phyloP scores from a whole-genome alignment of 2,329 filamentous ascomycete genomes.

The Metarhizium album region DNA sequence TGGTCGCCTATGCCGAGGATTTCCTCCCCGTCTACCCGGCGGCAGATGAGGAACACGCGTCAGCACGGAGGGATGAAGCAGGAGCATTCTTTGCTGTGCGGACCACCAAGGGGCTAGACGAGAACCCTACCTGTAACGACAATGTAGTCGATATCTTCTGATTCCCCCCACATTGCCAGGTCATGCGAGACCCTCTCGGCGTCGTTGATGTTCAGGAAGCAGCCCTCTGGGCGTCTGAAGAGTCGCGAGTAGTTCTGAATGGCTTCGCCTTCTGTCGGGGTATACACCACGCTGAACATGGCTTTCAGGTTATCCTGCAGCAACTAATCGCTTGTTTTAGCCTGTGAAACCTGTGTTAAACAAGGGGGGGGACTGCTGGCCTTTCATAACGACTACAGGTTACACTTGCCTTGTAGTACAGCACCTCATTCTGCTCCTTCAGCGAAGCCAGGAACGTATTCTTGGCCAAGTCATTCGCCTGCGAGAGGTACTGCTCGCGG shows the following conservation, averaged over 20 bases:
- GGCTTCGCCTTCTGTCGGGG: conserved; percentile 79
- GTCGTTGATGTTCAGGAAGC: conserved; percentile 67
- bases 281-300: conserved; percentile 88
- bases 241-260: conserved; percentile 74
- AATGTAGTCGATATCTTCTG: conserved; percentile 77
- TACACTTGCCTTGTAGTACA: conserved; percentile 62
- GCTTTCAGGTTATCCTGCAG: conserved; percentile 70
- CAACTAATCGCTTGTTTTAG: conserved; percentile 36
- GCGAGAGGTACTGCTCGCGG: conserved; percentile 64
- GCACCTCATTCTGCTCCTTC: conserved; percentile 74
- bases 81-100: not conserved
- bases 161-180: conserved; percentile 54
- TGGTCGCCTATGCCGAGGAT: conserved; percentile 87
- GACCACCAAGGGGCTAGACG: not conserved
- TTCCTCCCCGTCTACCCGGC: conserved; percentile 43
- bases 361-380: no score
- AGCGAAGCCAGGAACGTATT: conserved; percentile 82
- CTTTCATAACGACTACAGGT: no score
- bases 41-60: not conserved
- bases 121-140: conserved; percentile 69
- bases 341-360: no score
- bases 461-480: conserved; percentile 58
- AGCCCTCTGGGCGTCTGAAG: conserved; percentile 70
- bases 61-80: not conserved
- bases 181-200: conserved; percentile 53